Conservation (phyloP, 1,284 basidiomycete genomes). For the Schizophyllum amplum region DNA sequence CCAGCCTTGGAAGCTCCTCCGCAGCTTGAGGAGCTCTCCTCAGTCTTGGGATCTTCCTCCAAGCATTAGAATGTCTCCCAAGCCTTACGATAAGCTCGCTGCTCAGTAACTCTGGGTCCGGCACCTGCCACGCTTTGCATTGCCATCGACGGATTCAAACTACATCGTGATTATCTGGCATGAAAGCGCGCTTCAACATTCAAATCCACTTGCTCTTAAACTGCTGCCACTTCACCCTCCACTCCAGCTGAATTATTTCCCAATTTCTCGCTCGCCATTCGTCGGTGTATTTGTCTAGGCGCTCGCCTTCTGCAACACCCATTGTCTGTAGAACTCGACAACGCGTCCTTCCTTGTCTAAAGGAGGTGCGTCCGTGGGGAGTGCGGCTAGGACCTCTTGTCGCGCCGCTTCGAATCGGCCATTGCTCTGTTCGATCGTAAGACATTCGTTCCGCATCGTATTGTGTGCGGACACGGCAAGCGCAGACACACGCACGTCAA, state of each 20-base stretch:
- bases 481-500: constrained; percentile 66
- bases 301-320: constrained; percentile 59
- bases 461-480: no score
- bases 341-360: constrained; percentile 57
- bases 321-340: constrained; percentile 61
- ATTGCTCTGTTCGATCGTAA: constrained; percentile 68
- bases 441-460: no score
- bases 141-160: no score
- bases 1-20: no score
- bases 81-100: no score
- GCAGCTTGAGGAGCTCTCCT: no score
- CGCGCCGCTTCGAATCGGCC: constrained; percentile 63
- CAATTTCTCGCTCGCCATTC: constrained; percentile 55
- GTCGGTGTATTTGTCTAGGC: constrained; percentile 48
- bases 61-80: no score
- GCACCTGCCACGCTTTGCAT: no score
- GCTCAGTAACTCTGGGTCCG: no score
- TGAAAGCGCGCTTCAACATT: not conserved
- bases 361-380: constrained; percentile 40
- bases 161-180: no score
- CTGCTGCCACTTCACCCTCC: not conserved
- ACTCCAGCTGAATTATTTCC: not conserved
- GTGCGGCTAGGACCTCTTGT: constrained; percentile 43
- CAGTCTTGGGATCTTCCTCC: no score
- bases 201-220: not conserved